These are phyloP conservation scores for Leishmania lainsoni DNA, from an alignment of 208 protist genomes.

Conservation along the genomic window DNA sequence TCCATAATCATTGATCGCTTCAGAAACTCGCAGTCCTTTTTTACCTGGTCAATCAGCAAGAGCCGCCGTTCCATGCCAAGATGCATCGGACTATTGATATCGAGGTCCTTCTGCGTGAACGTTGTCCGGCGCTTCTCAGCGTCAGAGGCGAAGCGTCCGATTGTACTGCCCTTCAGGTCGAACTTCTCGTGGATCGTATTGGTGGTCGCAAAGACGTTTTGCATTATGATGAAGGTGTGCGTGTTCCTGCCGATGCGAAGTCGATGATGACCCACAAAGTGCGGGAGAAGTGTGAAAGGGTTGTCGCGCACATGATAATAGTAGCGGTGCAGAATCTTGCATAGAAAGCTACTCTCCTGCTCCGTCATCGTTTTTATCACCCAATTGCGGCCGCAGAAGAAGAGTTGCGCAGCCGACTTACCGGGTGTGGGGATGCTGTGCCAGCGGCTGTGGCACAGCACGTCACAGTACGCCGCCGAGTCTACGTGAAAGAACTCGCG, in stretches of 20 bases:
- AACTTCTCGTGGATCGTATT: constrained; percentile 93
- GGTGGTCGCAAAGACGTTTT: constrained; percentile 93
- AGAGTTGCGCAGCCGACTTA: constrained; percentile 90
- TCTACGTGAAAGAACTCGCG: constrained; percentile 88
- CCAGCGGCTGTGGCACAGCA: constrained; percentile 77
- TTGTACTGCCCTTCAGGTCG: constrained; percentile 94
- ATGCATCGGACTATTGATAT: constrained; percentile 85
- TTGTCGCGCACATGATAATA: constrained; percentile 92
- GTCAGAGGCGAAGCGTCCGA: constrained; percentile 85
- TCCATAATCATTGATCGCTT: constrained; percentile 91
- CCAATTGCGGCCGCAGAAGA: constrained; percentile 92
- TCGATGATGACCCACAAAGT: constrained; percentile 91
- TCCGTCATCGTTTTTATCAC: constrained; percentile 94
- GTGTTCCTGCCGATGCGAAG: constrained; percentile 68
- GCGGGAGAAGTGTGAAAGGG: constrained; percentile 87
- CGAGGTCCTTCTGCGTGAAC: constrained; percentile 92
- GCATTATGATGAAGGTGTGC: constrained; percentile 93
- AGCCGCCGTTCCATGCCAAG: constrained; percentile 60
- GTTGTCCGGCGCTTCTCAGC: constrained; percentile 80
- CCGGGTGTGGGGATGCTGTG: constrained; percentile 89
- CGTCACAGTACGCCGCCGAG: constrained; percentile 69
- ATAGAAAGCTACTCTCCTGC: constrained; percentile 88
- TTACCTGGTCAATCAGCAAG: constrained; percentile 87
- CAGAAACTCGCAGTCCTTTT: constrained; percentile 89
- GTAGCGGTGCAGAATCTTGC: constrained; percentile 89